These are phyloP conservation scores for Ascobolus immersus DNA, from an alignment of 495 filamentous ascomycete species.

Conservation along the genomic window DNA sequence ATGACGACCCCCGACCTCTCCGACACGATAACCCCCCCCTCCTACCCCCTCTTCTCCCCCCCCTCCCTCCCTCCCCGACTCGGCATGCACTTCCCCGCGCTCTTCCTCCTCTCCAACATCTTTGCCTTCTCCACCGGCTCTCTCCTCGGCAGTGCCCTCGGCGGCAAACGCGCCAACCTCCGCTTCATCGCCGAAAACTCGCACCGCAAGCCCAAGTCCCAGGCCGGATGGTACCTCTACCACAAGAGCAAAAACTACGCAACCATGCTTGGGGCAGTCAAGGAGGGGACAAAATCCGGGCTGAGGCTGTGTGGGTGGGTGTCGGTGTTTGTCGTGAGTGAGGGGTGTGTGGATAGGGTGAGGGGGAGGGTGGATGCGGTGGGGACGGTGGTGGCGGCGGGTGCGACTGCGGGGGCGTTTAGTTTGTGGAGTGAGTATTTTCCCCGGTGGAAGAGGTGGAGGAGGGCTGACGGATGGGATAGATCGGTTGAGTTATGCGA, in stretches of 20 bases:
- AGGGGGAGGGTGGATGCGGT: constrained; percentile 44
- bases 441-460: not conserved
- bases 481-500: constrained; percentile 63
- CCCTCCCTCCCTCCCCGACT: constrained; percentile 9
- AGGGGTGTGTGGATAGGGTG: constrained; percentile 60
- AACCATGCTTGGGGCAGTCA: constrained; percentile 41
- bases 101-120: constrained; percentile 8
- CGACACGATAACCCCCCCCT: not conserved
- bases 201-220: constrained; percentile 59
- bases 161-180: constrained; percentile 43
- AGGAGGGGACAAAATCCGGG: constrained; percentile 54
- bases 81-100: constrained; percentile 7
- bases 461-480: constrained; percentile 1
- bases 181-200: constrained; percentile 87
- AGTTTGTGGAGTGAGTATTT: constrained; percentile 50
- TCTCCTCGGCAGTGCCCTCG: constrained; percentile 43
- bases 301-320: constrained; percentile 40
- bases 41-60: constrained; percentile 3
- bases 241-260: constrained; percentile 95
- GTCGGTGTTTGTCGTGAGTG: constrained; percentile 42
- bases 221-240: constrained; percentile 82
- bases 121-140: constrained; percentile 25
- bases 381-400: constrained; percentile 51
- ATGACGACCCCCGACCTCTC: no score
- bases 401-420: constrained; percentile 62